Evolutionary conservation across 2,329 filamentous ascomycete genomes (phyloP), one percentile per base, ranked within the genome.

Genomic region (Fusarium kyushuense): DNA sequence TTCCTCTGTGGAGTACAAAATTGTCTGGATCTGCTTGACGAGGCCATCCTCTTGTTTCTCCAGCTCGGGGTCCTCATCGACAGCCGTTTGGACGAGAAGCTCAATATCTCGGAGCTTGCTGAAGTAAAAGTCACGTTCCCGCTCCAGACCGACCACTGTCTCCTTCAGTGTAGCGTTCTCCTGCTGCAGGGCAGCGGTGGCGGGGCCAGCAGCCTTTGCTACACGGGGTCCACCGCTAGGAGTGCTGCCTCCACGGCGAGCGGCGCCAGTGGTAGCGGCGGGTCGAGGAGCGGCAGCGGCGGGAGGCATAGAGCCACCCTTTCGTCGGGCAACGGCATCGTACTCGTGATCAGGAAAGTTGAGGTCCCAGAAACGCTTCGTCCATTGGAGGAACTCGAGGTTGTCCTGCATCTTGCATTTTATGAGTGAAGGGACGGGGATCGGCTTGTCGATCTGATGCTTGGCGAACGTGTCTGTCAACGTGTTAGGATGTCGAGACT

Each of bases 381-480:
- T 90, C 92, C 94, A 99, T 83, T 99, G 96, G 64, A 99, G 86
- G 80, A 99, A 99, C 78, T 98, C 96, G 74, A 99, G 92, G 84
- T 99, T 99, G 81, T 99, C 96, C 86, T 99, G 96, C 95, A 99
- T 99, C 86, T 97, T 97, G 86, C 96, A 99, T 82, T 98, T 99
- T 75, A 96, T 89, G 63, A 99, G 89, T 60, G 87, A 85, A 80
- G 97, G 89, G 78, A 98, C 93, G 62, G 93, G 93, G 74, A 99
- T 90, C 29, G 92, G 91, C 79, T 94, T 94, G 75, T 98, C 94
- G 83, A 99, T 87, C 69, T 89, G 85, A 82, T 98, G 94, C 80
- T 92, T 92, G 66, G 89, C 86, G 78, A 98, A 98, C 70, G 87
- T 86, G 79, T 94, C 95, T 94, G 6, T 43, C 13, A 56, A 35